Base-by-base conservation (phyloP, 805 yeast genomes). In the Wickerhamiella azymoides region DNA sequence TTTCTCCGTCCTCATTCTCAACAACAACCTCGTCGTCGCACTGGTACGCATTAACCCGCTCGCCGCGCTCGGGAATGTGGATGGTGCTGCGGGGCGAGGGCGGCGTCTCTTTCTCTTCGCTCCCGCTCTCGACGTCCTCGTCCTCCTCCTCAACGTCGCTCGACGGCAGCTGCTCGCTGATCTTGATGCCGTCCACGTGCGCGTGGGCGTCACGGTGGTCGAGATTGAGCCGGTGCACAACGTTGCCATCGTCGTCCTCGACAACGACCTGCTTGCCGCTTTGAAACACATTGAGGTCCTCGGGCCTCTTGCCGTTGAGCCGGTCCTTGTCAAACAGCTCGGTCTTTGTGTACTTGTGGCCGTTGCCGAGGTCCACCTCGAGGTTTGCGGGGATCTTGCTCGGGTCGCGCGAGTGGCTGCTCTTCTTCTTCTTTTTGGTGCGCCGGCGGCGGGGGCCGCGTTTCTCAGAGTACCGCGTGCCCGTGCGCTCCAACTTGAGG, bases 1-100 rank as follows among this genome's bases (percentile, higher is more conserved):
- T 76, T 54, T 89, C 97, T 52, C 97, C 98, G 10, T 88, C 94
- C 39, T 76, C 84, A 56, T 86, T 83, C 62, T 89, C 98, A 47
- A 92, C 80, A 48, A 85, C 71, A 46, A 92, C 73, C 49, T 77
- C 69, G 55, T 84, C 78, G 57, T 80, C 92, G 36, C 84, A 69
- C 61, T 80, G 82, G 62, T 79, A 89, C 1, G 96, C 97, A 62
- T 40, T 49, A 6, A 54, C 55, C 1, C 43, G 53, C 18, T 43
- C 47, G 25, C 56, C 54, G 5, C 43, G 16, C 13, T 33, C 42
- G 9, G 52, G 54, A 14, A 44, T 10, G 8, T 44, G 36, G 5
- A 32, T 17, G 3, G 30, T 25, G n/a, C 27, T 18, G 18, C 16
- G 40, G 24, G 26, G 32, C 2, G 32, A 14, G 13, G 19, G 11